These are phyloP conservation scores for Omphalotus olearius DNA, from an alignment of 1,284 basidiomycete genomes.

Conservation along the genomic window DNA sequence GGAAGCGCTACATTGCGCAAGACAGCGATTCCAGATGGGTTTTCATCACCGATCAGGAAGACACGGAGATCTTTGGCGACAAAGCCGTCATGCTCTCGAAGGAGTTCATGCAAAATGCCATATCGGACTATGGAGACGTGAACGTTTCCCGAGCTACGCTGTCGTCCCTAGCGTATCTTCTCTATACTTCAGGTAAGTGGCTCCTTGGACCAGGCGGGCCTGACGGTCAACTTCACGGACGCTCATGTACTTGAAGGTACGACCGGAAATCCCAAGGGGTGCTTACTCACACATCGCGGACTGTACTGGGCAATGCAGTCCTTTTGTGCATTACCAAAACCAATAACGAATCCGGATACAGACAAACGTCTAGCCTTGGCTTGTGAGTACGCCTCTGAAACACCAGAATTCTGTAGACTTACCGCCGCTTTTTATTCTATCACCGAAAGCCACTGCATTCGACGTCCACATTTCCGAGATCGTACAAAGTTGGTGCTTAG, in stretches of 20 bases:
- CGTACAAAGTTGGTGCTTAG: conserved; percentile 15
- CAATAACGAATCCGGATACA: conserved; percentile 17
- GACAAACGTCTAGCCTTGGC: conserved; percentile 17
- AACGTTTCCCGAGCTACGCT: conserved; percentile 25
- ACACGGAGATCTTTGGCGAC: conserved; percentile 27
- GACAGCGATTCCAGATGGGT: conserved; percentile 43
- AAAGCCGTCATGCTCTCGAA: conserved; percentile 29
- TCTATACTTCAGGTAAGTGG: conserved; percentile 47
- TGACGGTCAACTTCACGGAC: neutral
- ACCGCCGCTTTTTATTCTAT: neutral
- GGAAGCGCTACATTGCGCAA: conserved; percentile 42
- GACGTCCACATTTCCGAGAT: conserved; percentile 20
- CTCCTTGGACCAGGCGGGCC: neutral
- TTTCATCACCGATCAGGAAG: conserved; percentile 28
- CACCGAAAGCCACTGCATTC: conserved; percentile 14
- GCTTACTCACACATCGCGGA: conserved; percentile 39
- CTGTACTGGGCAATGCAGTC: conserved; percentile 17
- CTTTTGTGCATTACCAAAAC: conserved; percentile 12
- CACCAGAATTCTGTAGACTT: neutral
- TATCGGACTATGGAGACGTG: conserved; percentile 25
- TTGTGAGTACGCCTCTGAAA: conserved; percentile 5
- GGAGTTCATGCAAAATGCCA: conserved; percentile 14
- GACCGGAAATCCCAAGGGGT: conserved; percentile 55
- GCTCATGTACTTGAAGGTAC: conserved; percentile 31
- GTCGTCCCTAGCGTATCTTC: conserved; percentile 40